Percentiles rank a stretch among this genome's conserved stretches.
Evolutionary conservation across 2,329 filamentous ascomycete species (phyloP).

Genomic region (Whalleya microplaca): DNA sequence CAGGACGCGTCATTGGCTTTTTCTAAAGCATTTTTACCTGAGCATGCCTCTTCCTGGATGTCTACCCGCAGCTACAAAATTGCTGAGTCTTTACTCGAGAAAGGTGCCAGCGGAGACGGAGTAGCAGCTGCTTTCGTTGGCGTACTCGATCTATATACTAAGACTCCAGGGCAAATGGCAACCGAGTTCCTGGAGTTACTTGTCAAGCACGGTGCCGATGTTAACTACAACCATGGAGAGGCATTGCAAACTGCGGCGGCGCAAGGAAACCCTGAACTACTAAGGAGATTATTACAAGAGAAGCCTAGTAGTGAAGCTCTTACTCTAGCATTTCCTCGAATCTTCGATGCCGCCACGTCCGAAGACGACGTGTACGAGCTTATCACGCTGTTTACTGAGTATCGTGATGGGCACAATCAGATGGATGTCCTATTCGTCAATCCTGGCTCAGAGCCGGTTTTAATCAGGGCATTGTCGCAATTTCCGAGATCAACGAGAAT

Average conservation of each 20-base stretch:
- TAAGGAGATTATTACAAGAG: constrained; percentile 53
- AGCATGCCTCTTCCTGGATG: constrained; percentile 49
- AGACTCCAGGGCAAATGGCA: constrained; percentile 45
- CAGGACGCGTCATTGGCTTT: constrained; percentile 52
- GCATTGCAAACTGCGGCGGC: constrained; percentile 58
- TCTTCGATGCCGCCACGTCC: constrained; percentile 55
- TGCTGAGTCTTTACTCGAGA: constrained; percentile 51
- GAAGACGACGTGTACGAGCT: constrained; percentile 56
- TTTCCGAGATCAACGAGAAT: constrained; percentile 59
- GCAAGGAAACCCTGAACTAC: constrained; percentile 53
- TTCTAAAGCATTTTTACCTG: constrained; percentile 47
- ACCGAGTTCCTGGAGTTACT: constrained; percentile 51
- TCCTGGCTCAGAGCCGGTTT: constrained; percentile 49
- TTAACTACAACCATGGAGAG: constrained; percentile 57
- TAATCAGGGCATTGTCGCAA: constrained; percentile 56
- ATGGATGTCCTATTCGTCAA: constrained; percentile 55
- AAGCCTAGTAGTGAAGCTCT: constrained; percentile 55
- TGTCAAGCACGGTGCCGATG: constrained; percentile 47
- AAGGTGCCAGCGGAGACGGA: constrained; percentile 51
- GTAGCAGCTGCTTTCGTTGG: constrained; percentile 50
- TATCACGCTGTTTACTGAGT: constrained; percentile 55
- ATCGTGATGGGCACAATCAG: constrained; percentile 49
- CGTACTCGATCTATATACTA: constrained; percentile 48
- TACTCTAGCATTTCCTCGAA: constrained; percentile 56
- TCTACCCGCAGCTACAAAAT: constrained; percentile 50